Evolutionary conservation across 1,284 basidiomycete species (phyloP), one percentile per base, ranked within the genome.

Genomic region (Vanrija sp.): DNA sequence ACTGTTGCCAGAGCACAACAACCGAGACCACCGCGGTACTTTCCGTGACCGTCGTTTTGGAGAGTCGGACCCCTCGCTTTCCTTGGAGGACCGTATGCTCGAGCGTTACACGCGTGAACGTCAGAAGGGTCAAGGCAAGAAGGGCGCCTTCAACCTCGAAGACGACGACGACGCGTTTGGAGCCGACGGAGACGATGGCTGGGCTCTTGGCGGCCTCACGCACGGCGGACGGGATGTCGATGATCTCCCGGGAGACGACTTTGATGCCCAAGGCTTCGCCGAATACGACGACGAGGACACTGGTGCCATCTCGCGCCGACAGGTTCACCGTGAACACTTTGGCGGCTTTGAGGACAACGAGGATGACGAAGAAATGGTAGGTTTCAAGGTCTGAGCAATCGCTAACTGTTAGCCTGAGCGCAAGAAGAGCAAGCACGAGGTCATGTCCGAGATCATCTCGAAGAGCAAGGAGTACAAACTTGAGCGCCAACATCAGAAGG

Each of bases 401-500:
- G 27, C 35, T 51, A 23, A 23, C 43, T 54, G 12, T 14, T 31
- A 59, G 37, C 31, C 38, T 9, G 49, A 83, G 45, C 80, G 85
- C 57, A 92, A 91, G 75, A 94, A 89, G 78, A 84, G 86, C 16
- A 98, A 97, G 77, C 87, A 89, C 4, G 94, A 99, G 71, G 90
- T 98, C 57, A 98, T 98, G 96, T 84, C 88, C 1, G 96, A 99
- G 75, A 87, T 99, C 47, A 93, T 99, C 47, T 89, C 92, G 14
- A 98, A 98, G 77, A 95, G 91, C 77, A 99, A 99, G 75, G 84
- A 85, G 51, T 84, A 96, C 77, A 97, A 94, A 41, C 18, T 57
- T 31, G 55, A 41, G 14, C 53, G 95, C 39, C 94, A 98, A 81
- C 83, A 87, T 67, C 86, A 92, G 72, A 85, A 85, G 61, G 89